These are phyloP conservation scores for Cercospora sp. DNA, from an alignment of 2,329 filamentous ascomycete species.

Conservation along the genomic window DNA sequence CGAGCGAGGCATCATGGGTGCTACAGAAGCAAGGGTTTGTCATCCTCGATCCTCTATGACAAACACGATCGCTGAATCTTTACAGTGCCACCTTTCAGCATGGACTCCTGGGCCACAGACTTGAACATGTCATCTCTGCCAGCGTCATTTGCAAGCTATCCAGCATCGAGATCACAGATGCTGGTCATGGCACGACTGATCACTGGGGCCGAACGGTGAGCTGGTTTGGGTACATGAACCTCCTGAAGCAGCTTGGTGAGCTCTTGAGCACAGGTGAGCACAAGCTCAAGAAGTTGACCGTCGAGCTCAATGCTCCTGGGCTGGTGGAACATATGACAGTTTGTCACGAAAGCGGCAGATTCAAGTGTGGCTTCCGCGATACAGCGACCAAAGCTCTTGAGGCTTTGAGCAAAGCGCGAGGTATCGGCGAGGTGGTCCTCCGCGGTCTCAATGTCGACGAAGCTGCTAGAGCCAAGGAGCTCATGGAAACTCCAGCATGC, in stretches of 20 bases:
- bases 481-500: conserved; percentile 25
- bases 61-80: not conserved
- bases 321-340: conserved; percentile 31
- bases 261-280: conserved; percentile 30
- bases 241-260: conserved; percentile 29
- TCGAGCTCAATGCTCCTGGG: conserved; percentile 28
- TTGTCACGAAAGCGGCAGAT: conserved; percentile 23
- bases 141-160: conserved; percentile 31
- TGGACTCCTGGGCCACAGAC: conserved; percentile 26
- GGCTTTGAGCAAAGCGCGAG: conserved; percentile 24
- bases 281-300: conserved; percentile 33
- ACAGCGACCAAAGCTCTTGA: conserved; percentile 25
- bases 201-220: conserved; percentile 20
- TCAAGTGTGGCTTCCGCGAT: conserved; percentile 35
- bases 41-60: not conserved
- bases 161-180: conserved; percentile 71
- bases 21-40: conserved; percentile 26
- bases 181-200: conserved; percentile 74
- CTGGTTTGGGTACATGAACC: conserved; percentile 34
- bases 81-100: conserved; percentile 35
- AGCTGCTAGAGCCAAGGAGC: conserved; percentile 27
- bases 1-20: conserved; percentile 33
- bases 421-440: conserved; percentile 30
- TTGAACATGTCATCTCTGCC: conserved; percentile 27
- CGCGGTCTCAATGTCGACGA: conserved; percentile 28